Conservation (phyloP, 2,329 filamentous ascomycete genomes). For the Aspergillus aculeatinus region DNA sequence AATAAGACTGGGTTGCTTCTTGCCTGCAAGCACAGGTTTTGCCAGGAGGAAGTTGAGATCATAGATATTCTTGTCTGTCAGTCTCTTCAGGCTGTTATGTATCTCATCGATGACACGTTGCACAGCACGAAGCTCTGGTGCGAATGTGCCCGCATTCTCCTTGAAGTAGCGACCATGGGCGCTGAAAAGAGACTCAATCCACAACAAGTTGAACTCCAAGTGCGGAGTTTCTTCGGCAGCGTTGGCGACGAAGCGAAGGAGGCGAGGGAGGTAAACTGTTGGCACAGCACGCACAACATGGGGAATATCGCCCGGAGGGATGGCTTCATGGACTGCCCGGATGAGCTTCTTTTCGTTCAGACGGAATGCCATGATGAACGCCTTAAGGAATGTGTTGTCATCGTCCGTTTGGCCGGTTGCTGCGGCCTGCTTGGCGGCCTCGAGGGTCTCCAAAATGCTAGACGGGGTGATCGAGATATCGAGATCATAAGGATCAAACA, state of each 20-base stretch:
- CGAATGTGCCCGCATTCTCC: slow-evolving; percentile 74
- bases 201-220: slow-evolving; percentile 89
- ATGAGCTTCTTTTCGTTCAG: slow-evolving; percentile 83
- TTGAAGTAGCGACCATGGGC: slow-evolving; percentile 83
- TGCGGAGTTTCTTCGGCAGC: slow-evolving; percentile 89
- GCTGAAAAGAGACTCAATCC: slow-evolving; percentile 80
- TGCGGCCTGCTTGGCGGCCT: slow-evolving; percentile 37
- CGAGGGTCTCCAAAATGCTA: slow-evolving; percentile 74
- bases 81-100: slow-evolving; percentile 74
- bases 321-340: slow-evolving; percentile 79
- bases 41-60: slow-evolving; percentile 78
- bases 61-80: slow-evolving; percentile 87
- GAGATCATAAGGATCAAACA: slow-evolving; percentile 95
- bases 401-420: slow-evolving; percentile 58
- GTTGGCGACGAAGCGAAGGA: slow-evolving; percentile 82
- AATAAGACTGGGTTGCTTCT: slow-evolving; percentile 25
- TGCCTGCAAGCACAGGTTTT: slow-evolving; percentile 45
- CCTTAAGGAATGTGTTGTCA: slow-evolving; percentile 77
- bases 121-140: slow-evolving; percentile 79
- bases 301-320: slow-evolving; percentile 71
- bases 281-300: slow-evolving; percentile 79
- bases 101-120: slow-evolving; percentile 78
- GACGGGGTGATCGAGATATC: slow-evolving; percentile 91
- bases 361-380: slow-evolving; percentile 94
- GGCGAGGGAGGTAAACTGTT: slow-evolving; percentile 77